A percentile compares a stretch with the other conserved stretches of the same genome.
phyloP scores from a whole-genome alignment of 768 basidiomycete genomes.

The Naganishia vaughanmartiniae region DNA sequence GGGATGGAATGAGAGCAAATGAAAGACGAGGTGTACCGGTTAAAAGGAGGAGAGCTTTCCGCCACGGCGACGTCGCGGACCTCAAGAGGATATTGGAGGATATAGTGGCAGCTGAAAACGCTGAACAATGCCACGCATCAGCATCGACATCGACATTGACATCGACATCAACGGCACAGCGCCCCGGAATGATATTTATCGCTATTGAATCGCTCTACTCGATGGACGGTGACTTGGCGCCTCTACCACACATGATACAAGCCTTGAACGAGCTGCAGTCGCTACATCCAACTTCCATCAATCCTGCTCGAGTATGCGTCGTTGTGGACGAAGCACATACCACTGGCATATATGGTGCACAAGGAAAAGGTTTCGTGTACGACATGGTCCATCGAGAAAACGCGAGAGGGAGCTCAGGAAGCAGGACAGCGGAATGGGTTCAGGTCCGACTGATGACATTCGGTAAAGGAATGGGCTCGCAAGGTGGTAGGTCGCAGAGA shows the following conservation, averaged over 20 bases:
- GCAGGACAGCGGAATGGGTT: constrained; percentile 63
- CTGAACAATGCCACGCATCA: constrained; percentile 34
- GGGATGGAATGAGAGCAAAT: constrained; percentile 77
- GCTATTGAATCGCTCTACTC: constrained; percentile 86
- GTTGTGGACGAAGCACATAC: constrained; percentile 92
- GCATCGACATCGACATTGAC: constrained; percentile 48
- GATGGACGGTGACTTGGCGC: constrained; percentile 92
- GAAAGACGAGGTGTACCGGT: constrained; percentile 46
- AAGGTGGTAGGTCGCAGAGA: constrained; percentile 66
- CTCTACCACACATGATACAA: constrained; percentile 66
- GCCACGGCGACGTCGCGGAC: constrained; percentile 66
- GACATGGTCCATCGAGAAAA: constrained; percentile 5
- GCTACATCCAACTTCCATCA: constrained; percentile 59
- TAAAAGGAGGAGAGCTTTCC: constrained; percentile 57
- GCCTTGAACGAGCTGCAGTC: constrained; percentile 60
- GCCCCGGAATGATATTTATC: constrained; percentile 63
- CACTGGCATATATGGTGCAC: constrained; percentile 79
- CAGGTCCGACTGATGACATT: constrained; percentile 83
- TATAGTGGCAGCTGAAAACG: constrained; percentile 46
- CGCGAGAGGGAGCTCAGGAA: not conserved
- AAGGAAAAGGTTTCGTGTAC: constrained; percentile 72
- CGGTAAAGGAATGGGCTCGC: constrained; percentile 81
- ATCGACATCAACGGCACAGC: constrained; percentile 38
- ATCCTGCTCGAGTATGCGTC: constrained; percentile 49
- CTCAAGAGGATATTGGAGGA: constrained; percentile 57